Evolutionary conservation across 1,284 basidiomycete genomes (phyloP).

Genomic region (Neonothopanus nambi): DNA sequence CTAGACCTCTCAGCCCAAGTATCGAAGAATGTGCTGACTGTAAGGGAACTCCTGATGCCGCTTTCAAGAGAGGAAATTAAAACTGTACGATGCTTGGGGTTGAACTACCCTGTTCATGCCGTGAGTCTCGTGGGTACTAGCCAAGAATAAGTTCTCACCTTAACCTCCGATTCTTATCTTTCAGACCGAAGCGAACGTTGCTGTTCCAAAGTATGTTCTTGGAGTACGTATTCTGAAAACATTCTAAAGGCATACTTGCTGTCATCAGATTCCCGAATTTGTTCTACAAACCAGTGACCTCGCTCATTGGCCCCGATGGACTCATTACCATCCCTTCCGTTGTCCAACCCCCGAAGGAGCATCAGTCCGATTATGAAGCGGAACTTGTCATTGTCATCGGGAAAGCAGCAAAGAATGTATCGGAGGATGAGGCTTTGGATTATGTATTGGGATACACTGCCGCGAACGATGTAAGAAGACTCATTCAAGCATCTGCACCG

Average conservation of each 20-base stretch:
- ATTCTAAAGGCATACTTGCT: neutral
- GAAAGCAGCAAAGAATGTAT: slow-evolving; percentile 75
- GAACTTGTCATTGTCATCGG: slow-evolving; percentile 87
- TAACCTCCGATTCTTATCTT: neutral
- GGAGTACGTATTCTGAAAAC: neutral
- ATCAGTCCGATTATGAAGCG: slow-evolving; percentile 85
- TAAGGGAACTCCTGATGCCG: slow-evolving; percentile 69
- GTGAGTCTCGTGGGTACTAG: slow-evolving; percentile 40
- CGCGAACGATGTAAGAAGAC: slow-evolving; percentile 67
- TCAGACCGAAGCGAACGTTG: slow-evolving; percentile 66
- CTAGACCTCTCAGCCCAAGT: slow-evolving; percentile 64
- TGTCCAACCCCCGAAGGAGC: slow-evolving; percentile 68
- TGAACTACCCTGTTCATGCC: slow-evolving; percentile 83
- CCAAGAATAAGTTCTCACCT: neutral
- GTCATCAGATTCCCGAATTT: slow-evolving; percentile 62
- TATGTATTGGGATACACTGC: slow-evolving; percentile 82
- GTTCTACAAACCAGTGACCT: slow-evolving; percentile 77
- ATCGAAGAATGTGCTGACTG: slow-evolving; percentile 62
- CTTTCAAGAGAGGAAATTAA: slow-evolving; percentile 64
- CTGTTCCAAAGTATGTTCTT: slow-evolving; percentile 56
- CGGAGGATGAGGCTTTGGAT: slow-evolving; percentile 72
- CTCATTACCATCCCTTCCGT: slow-evolving; percentile 65
- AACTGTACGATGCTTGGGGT: slow-evolving; percentile 74
- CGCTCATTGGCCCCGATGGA: slow-evolving; percentile 72
- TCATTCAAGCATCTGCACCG: neutral